A percentile compares a stretch with the other conserved stretches of the same genome.
Conservation (phyloP, 345 rosid genomes). For the Arabis hirsuta region DNA sequence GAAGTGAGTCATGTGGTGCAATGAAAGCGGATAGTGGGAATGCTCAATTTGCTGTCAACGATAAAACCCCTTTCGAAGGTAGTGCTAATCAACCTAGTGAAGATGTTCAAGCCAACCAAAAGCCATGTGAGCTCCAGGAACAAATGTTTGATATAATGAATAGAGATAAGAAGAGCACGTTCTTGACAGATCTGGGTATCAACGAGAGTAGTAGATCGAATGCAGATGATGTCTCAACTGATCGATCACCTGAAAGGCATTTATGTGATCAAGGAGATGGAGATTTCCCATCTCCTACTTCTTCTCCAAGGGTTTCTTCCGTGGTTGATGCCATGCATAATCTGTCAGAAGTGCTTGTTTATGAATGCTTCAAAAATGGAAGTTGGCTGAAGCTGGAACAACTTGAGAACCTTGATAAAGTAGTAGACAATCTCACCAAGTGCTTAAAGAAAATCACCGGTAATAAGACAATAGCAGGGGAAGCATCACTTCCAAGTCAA, state of each 20-base stretch:
- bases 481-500: constrained; percentile 40
- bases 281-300: constrained; percentile 41
- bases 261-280: constrained; percentile 36
- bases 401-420: constrained; percentile 58
- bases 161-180: constrained; percentile 17
- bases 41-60: constrained; percentile 22
- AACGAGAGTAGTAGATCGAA: constrained; percentile 28
- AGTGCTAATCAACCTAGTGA: constrained; percentile 35
- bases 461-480: constrained; percentile 38
- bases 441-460: constrained; percentile 53
- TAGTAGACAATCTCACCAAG: constrained; percentile 59
- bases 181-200: constrained; percentile 31
- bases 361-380: constrained; percentile 58
- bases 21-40: constrained; percentile 17
- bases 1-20: constrained; percentile 26
- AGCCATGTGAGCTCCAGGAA: constrained; percentile 28
- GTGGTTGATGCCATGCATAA: constrained; percentile 62
- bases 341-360: constrained; percentile 74
- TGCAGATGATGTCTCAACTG: constrained; percentile 38
- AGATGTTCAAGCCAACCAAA: constrained; percentile 28
- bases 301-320: constrained; percentile 48
- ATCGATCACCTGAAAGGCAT: constrained; percentile 34
- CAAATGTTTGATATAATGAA: constrained; percentile 24
- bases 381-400: constrained; percentile 62
- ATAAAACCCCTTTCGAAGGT: constrained; percentile 7